Evolutionary conservation across 2,329 filamentous ascomycete species (phyloP).

Genomic region (Trichoderma afroharzianum): DNA sequence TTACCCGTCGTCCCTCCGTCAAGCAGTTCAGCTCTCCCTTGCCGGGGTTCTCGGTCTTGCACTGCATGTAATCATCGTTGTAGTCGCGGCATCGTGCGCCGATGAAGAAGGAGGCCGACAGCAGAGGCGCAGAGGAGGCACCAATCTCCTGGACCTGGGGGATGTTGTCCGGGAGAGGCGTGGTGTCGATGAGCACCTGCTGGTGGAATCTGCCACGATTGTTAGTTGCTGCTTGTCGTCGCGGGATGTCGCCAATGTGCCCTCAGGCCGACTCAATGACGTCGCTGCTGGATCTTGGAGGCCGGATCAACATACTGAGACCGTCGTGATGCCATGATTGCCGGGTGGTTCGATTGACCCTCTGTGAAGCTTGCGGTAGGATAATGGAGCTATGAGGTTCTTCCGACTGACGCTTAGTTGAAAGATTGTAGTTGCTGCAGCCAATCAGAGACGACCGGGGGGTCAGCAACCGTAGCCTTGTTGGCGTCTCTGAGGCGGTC

Average conservation of each 20-base stretch:
- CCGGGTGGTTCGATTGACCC: constrained; percentile 28
- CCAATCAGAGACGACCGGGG: constrained; percentile 15
- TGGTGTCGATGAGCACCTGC: constrained; percentile 89
- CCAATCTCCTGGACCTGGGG: constrained; percentile 93
- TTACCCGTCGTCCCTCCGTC: constrained; percentile 94
- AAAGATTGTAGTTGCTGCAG: constrained; percentile 32
- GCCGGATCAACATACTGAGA: constrained; percentile 36
- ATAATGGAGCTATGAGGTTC: constrained; percentile 35
- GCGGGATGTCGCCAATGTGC: constrained; percentile 4
- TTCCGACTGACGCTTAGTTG: constrained; percentile 29
- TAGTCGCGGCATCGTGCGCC: constrained; percentile 90
- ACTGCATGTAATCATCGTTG: constrained; percentile 99
- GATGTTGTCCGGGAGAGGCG: constrained; percentile 86
- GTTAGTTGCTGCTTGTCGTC: not conserved
- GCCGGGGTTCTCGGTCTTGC: constrained; percentile 92
- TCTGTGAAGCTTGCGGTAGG: constrained; percentile 27
- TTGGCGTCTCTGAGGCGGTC: not conserved
- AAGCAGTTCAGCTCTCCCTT: constrained; percentile 90
- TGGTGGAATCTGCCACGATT: constrained; percentile 79
- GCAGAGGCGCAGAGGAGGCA: constrained; percentile 83
- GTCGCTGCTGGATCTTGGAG: not conserved
- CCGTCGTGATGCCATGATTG: constrained; percentile 42
- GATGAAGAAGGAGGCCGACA: constrained; percentile 95
- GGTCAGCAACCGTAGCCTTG: constrained; percentile 18
- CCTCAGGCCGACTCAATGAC: not conserved